Percentiles rank a stretch among this genome's conserved stretches.
Evolutionary conservation across 1,284 basidiomycete genomes (phyloP).

Genomic region (Leccinum pachyderme): DNA sequence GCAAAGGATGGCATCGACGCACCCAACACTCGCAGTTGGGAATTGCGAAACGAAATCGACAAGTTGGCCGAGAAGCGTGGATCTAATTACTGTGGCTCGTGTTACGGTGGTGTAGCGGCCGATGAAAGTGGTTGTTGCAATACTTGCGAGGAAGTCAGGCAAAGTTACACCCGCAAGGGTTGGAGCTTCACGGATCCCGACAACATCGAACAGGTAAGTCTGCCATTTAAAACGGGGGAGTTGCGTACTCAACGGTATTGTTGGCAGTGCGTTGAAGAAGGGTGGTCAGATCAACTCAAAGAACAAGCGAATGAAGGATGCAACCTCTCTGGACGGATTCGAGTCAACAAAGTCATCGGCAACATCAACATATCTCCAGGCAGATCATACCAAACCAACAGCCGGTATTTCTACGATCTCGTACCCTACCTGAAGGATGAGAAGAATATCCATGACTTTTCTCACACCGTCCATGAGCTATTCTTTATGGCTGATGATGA

Average conservation of each 20-base stretch:
- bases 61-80: slow-evolving; percentile 65
- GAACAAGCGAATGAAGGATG: slow-evolving; percentile 95
- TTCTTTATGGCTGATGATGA: slow-evolving; percentile 85
- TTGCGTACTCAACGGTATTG: slow-evolving; percentile 5
- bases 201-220: slow-evolving; percentile 83
- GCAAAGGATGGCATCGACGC: slow-evolving; percentile 60
- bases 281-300: slow-evolving; percentile 92
- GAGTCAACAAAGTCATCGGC: slow-evolving; percentile 96
- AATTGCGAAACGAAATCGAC: slow-evolving; percentile 84
- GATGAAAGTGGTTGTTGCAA: slow-evolving; percentile 85
- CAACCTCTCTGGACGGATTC: slow-evolving; percentile 86
- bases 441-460: slow-evolving; percentile 89
- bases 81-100: slow-evolving; percentile 88
- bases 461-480: slow-evolving; percentile 83
- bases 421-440: slow-evolving; percentile 94
- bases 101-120: slow-evolving; percentile 88
- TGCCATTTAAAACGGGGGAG: not conserved
- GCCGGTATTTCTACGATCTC: slow-evolving; percentile 85
- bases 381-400: slow-evolving; percentile 87
- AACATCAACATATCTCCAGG: slow-evolving; percentile 90
- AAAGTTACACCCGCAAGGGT: slow-evolving; percentile 87
- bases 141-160: slow-evolving; percentile 92
- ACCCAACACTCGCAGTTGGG: slow-evolving; percentile 54
- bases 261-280: slow-evolving; percentile 84
- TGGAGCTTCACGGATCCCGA: slow-evolving; percentile 96